These are phyloP conservation scores for Sutorius australiensis DNA, from an alignment of 768 basidiomycete species.

Conservation along the genomic window DNA sequence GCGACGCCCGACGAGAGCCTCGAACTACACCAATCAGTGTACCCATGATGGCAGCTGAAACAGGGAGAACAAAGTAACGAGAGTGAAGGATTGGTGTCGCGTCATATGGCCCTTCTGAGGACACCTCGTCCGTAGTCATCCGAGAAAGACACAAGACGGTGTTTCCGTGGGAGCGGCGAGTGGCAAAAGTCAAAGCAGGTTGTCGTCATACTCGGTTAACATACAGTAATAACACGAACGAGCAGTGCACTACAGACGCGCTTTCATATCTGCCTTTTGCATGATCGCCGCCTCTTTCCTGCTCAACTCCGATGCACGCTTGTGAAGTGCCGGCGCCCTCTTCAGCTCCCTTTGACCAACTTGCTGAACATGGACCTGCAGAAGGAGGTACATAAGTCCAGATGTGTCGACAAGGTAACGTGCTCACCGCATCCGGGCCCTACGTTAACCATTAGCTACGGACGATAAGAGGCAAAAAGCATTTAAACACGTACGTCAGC, in stretches of 20 bases:
- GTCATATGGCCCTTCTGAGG: conserved; percentile 21
- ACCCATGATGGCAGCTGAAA: conserved; percentile 57
- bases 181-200: not conserved
- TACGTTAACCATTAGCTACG: conserved; percentile 24
- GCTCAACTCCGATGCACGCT: conserved; percentile 51
- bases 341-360: conserved; percentile 87
- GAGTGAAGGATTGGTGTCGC: conserved; percentile 32
- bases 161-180: not conserved
- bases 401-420: not conserved
- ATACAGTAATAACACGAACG: too few relatives aligned
- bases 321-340: conserved; percentile 60
- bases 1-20: conserved; percentile 62
- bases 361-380: conserved; percentile 90
- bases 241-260: conserved; percentile 40
- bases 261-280: conserved; percentile 57
- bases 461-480: not conserved
- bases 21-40: conserved; percentile 70
- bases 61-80: conserved; percentile 60
- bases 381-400: conserved; percentile 1
- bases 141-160: not conserved
- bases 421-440: conserved; percentile 75
- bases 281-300: conserved; percentile 60
- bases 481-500: conserved; percentile 60
- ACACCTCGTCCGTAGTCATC: conserved; percentile 15
- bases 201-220: not conserved